Evolutionary conservation across 441 rosid species (phyloP).

Genomic region (Cnidoscolus chayamansa): DNA sequence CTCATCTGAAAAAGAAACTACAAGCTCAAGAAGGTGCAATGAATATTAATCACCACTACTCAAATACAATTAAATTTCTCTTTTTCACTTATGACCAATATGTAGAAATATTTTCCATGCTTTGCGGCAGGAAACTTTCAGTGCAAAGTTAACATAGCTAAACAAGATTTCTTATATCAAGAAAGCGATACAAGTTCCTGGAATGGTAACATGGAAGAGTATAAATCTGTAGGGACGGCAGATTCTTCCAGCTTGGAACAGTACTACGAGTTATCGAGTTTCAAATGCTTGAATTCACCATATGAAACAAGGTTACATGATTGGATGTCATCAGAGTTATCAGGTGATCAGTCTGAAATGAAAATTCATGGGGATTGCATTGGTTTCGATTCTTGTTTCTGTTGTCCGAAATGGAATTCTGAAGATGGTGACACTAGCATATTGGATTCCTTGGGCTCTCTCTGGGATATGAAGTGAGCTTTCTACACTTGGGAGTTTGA

Average conservation of each 20-base stretch:
- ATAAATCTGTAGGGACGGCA: constrained; percentile 19
- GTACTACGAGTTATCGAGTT: constrained; percentile 26
- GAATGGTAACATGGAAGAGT: constrained; percentile 26
- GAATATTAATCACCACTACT: background rate
- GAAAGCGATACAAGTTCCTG: constrained; percentile 26
- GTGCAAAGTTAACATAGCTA: constrained; percentile 16
- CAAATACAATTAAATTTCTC: background rate
- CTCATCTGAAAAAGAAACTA: constrained; percentile 51
- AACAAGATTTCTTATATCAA: constrained; percentile 30
- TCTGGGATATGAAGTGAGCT: constrained; percentile 48
- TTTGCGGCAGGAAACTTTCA: constrained; percentile 18
- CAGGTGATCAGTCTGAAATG: constrained; percentile 30
- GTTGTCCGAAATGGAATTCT: constrained; percentile 31
- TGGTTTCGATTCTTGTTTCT: constrained; percentile 22
- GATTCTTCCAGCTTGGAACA: constrained; percentile 16
- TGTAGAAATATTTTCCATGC: background rate
- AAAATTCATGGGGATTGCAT: constrained; percentile 25
- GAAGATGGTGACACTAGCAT: constrained; percentile 31
- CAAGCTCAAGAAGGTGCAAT: constrained; percentile 41
- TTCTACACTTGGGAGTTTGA: background rate
- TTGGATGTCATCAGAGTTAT: constrained; percentile 48
- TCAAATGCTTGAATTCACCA: constrained; percentile 41
- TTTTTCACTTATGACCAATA: background rate
- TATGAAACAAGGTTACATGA: constrained; percentile 46
- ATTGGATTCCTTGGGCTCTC: constrained; percentile 39